Base-by-base conservation (phyloP, 352 stramenopile genomes). In the Globisporangium spinosum region DNA sequence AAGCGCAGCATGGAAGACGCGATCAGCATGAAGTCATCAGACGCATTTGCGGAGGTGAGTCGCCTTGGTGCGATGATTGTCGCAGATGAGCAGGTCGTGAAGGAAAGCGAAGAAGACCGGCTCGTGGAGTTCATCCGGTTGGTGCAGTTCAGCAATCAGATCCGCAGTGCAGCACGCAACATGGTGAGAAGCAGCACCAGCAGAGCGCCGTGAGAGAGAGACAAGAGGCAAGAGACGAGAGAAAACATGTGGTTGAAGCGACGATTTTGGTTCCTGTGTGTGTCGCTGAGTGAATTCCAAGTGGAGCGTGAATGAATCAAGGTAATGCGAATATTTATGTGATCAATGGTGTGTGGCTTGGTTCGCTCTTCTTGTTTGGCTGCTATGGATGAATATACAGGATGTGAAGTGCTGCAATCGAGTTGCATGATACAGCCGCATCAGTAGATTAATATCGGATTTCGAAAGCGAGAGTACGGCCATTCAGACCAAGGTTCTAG, bases 1-100 rank as follows among this genome's bases (percentile, higher is more conserved):
- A 80, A 89, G 59, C 72, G 68, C 25, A 67, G 86, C 2, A 79
- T 94, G 78, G 76, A 88, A 38, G 78, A 90, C 9, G 62, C 83
- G n/a, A 80, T 94, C 35, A 76, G 59, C 32, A 73, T 91, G 68
- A 82, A 85, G 65, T 74, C 79, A 29, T 74, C 70, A 38, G 72
- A 80, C 8, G 71, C 77, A 0, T 89, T 82, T 23, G 77, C 67
- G 0, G 83, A 93, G 59, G 73, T 91, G 12, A 76, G 67, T 35
- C 74, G 84, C 15, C 71, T 94, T 10, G 83, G 81, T 0, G 67
- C 29, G 25, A 75, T 83, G 64, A 86, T 91, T 58, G 74, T 67
- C 4, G 61, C 65, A 15, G 58, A 69, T 6, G 80, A 91, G 54
- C 55, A 75, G 12, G 69, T 75, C 8, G 71, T 90, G 13, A 70